Percentiles rank a stretch among this genome's conserved stretches.
Evolutionary conservation across 139 green algal species (phyloP).

Genomic region (Chlorella sp.): DNA sequence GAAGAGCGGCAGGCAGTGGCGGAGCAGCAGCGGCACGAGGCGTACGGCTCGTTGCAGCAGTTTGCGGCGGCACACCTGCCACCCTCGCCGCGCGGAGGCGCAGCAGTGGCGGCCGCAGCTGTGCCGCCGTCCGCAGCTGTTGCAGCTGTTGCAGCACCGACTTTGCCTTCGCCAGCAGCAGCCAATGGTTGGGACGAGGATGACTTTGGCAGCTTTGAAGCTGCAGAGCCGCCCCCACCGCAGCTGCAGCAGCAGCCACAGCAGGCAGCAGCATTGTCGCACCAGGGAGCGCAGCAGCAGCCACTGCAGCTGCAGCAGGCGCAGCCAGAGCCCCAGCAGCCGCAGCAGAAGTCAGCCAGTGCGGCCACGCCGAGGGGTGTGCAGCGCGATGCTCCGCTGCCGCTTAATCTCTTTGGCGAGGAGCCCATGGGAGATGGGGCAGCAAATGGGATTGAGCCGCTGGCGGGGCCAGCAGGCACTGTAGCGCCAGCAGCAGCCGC

Average conservation of each 20-base stretch:
- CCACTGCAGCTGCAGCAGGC: background rate
- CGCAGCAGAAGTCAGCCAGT: background rate
- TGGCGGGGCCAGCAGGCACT: no score
- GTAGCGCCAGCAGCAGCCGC: no score
- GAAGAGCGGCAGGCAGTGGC: background rate
- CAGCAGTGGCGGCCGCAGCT: background rate
- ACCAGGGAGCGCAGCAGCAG: background rate
- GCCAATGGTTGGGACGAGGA: background rate
- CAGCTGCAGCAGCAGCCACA: background rate
- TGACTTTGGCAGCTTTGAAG: constrained; percentile 15
- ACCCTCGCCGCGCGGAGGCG: background rate
- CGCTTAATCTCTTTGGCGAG: constrained; percentile 12
- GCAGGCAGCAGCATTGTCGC: background rate
- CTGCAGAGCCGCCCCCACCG: background rate
- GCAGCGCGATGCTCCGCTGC: constrained; percentile 8
- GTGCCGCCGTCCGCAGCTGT: background rate
- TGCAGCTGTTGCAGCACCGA: background rate
- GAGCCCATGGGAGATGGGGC: background rate
- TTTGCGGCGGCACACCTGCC: background rate
- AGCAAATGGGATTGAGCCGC: no score
- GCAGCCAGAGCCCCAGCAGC: background rate
- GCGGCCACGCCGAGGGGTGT: background rate
- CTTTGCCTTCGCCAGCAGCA: background rate
- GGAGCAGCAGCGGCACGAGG: constrained; percentile 1
- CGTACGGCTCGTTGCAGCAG: background rate